phyloP scores from a whole-genome alignment of 306 rosid genomes.

The Urtica urens region DNA sequence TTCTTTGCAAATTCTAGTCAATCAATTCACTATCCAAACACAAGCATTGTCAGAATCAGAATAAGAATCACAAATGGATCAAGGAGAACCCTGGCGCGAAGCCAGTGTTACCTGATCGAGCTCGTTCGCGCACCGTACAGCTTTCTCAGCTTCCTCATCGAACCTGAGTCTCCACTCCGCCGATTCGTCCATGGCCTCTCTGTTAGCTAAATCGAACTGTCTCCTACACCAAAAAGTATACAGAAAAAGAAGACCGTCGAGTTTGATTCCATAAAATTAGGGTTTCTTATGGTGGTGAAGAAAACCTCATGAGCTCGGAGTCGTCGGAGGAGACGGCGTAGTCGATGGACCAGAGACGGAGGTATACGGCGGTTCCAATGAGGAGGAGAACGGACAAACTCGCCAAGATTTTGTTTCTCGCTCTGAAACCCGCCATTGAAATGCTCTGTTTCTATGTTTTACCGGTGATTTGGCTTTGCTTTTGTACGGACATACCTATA shows the following conservation, averaged over 20 bases:
- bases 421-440: conserved; percentile 14
- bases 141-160: conserved; percentile 46
- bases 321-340: conserved; percentile 45
- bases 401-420: conserved; percentile 21
- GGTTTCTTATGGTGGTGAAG: neutral
- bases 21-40: neutral
- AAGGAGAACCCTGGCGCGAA: neutral
- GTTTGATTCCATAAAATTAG: neutral
- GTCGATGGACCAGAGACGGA: conserved; percentile 62
- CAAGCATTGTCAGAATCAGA: neutral
- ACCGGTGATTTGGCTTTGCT: neutral
- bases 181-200: conserved; percentile 87
- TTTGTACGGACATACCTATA: no score
- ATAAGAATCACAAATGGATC: neutral
- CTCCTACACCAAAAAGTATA: conserved; percentile 21
- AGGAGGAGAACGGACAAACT: conserved; percentile 45
- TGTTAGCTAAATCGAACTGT: conserved; percentile 66
- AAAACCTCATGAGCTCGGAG: conserved; percentile 49
- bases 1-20: neutral
- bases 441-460: conserved; percentile 9
- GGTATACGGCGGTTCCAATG: conserved; percentile 53
- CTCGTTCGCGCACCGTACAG: conserved; percentile 35
- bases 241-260: neutral
- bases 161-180: conserved; percentile 89
- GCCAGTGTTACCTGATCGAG: conserved; percentile 41